phyloP scores from a whole-genome alignment of 2,329 filamentous ascomycete species.

The Penicillium sp. region DNA sequence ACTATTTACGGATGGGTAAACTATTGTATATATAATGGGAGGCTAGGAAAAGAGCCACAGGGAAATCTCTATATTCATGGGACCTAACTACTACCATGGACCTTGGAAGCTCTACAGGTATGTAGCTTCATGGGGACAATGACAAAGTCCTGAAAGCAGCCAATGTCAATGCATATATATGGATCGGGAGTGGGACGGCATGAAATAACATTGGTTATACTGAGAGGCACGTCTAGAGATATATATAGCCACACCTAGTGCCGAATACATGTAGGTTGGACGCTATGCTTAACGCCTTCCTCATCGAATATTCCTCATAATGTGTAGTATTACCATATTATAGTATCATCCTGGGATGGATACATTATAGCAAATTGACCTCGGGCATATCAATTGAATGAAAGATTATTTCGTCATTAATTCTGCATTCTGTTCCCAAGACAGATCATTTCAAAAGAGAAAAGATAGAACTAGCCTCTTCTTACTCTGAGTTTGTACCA shows the following conservation, averaged over 20 bases:
- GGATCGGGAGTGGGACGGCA: background rate
- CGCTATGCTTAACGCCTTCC: background rate
- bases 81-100: too few species aligned
- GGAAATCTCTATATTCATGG: too few species aligned
- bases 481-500: background rate
- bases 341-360: background rate
- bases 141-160: too few species aligned
- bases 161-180: background rate
- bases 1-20: background rate
- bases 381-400: background rate
- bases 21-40: background rate
- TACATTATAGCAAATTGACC: background rate
- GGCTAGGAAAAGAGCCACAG: too few species aligned
- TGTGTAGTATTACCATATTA: too few species aligned
- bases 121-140: too few species aligned
- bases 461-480: background rate
- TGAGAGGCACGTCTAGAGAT: background rate
- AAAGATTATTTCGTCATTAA: background rate
- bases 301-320: background rate
- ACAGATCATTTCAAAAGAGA: background rate
- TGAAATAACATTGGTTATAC: background rate
- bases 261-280: too few species aligned
- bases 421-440: background rate
- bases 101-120: too few species aligned
- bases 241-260: background rate